A percentile compares a stretch with the other conserved stretches of the same genome.
Evolutionary conservation across 495 filamentous ascomycete genomes (phyloP).

Genomic region (Daldinia grandis): DNA sequence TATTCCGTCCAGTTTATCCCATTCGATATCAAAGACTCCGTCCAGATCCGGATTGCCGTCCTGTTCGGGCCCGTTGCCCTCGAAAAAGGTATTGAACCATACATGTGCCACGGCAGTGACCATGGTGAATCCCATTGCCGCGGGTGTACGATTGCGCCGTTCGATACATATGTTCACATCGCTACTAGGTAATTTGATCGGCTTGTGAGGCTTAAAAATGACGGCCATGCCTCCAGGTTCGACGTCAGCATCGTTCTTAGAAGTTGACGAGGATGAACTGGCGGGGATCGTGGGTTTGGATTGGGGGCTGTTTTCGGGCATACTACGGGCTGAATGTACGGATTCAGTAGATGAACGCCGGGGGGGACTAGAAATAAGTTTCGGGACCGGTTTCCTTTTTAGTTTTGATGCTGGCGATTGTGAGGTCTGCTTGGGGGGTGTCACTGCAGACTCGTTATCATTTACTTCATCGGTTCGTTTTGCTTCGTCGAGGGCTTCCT

Average conservation of each 20-base stretch:
- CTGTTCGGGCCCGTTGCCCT: slow-evolving; percentile 76
- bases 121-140: slow-evolving; percentile 81
- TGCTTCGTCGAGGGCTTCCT: slow-evolving; percentile 39
- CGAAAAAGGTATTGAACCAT: slow-evolving; percentile 96
- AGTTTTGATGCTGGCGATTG: slow-evolving; percentile 30
- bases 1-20: slow-evolving; percentile 68
- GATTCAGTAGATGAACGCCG: slow-evolving; percentile 16
- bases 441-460: slow-evolving; percentile 17
- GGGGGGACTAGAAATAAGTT: slow-evolving; percentile 27
- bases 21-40: slow-evolving; percentile 67
- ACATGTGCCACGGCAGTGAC: slow-evolving; percentile 93
- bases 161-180: slow-evolving; percentile 94
- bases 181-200: slow-evolving; percentile 74
- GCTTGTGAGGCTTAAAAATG: slow-evolving; percentile 72
- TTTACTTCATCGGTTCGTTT: slow-evolving; percentile 42
- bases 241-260: slow-evolving; percentile 37
- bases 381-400: slow-evolving; percentile 23
- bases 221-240: slow-evolving; percentile 69
- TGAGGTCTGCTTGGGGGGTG: not conserved
- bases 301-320: slow-evolving; percentile 3
- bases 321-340: slow-evolving; percentile 3
- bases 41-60: slow-evolving; percentile 56
- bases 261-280: slow-evolving; percentile 19
- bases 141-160: slow-evolving; percentile 72
- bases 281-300: not conserved